Evolutionary conservation across 371 early-diverging fungal species (phyloP).

Genomic region (Entomophthora muscae): DNA sequence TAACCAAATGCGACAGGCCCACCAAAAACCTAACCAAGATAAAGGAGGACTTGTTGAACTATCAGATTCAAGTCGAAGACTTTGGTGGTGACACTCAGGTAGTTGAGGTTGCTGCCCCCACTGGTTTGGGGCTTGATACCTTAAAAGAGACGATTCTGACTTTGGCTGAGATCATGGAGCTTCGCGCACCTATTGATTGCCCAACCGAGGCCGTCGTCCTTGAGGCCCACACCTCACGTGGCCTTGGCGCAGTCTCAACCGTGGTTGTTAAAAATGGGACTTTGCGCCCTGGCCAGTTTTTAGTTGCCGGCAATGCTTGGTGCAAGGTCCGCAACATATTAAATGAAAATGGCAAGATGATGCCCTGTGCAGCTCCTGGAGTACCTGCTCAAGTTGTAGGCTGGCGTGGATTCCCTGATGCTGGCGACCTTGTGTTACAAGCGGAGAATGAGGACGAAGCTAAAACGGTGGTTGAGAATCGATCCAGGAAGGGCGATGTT

Average conservation of each 20-base stretch:
- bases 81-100: constrained; percentile 84
- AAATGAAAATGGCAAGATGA: constrained; percentile 48
- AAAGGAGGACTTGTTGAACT: constrained; percentile 53
- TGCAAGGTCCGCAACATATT: constrained; percentile 73
- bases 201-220: constrained; percentile 67
- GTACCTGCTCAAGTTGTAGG: constrained; percentile 77
- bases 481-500: constrained; percentile 35
- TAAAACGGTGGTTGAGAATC: constrained; percentile 52
- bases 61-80: constrained; percentile 79
- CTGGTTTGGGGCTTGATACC: constrained; percentile 64
- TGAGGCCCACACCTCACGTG: constrained; percentile 75
- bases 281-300: constrained; percentile 44
- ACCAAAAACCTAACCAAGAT: constrained; percentile 24
- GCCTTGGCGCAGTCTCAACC: constrained; percentile 69
- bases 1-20: constrained; percentile 92
- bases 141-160: constrained; percentile 77
- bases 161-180: constrained; percentile 65
- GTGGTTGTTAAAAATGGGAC: constrained; percentile 77
- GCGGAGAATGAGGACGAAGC: constrained; percentile 53
- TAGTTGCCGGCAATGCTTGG: constrained; percentile 75
- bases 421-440: constrained; percentile 76
- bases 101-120: constrained; percentile 77
- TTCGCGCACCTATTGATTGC: constrained; percentile 43
- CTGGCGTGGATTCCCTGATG: constrained; percentile 81
- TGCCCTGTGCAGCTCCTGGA: constrained; percentile 72